Evolutionary conservation across 2,329 filamentous ascomycete species (phyloP), one percentile per base, ranked within the genome.

Genomic region (Aspergillus clavatus): DNA sequence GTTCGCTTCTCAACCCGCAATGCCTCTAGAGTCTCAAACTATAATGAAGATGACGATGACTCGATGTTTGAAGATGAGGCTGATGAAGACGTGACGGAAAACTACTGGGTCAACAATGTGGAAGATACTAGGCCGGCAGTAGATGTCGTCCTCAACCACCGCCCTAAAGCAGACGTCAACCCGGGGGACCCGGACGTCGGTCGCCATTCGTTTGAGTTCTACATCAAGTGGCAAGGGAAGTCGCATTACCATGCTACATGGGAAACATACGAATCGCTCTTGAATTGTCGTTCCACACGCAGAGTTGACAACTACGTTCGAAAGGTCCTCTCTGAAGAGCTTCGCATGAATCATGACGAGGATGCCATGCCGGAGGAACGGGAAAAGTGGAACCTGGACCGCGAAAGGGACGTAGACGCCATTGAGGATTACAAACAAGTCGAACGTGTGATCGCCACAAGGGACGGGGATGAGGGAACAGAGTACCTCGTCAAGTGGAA

Each of bases 401-500:
- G 89, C 40, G 93, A 98, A 70, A 83, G 89, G 47, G 87, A 93
- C 53, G 82, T 89, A 47, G 90, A 97, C 65, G 86, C 89, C 2
- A 79, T 94, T 41, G 84, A 87, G 52, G 90, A 97, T 61, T 95
- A 88, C 68, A 93, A 87, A 51, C 84, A 93, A 57, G 89, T 96
- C 24, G 93, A 98, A 67, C 83, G 93, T 57, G 84, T 98, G 47
- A 95, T 98, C 57, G 87, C 87, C 43, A 80, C 84, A 47, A 83
- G 87, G 51, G 82, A 89, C 46, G 86, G 84, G 19, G 89, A 93
- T 11, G 84, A 87, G 7, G 88, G 83, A 39, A 81, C 81, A 0
- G 89, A 97, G 65, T 98, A 98, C 67, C 88, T 84, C 53, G 86
- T 97, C 68, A 98, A 98, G 72, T 98, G 93, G 89, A 95, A 93